phyloP scores from a whole-genome alignment of 192 early-diverging fungal species.

The Kappamyces sp. region DNA sequence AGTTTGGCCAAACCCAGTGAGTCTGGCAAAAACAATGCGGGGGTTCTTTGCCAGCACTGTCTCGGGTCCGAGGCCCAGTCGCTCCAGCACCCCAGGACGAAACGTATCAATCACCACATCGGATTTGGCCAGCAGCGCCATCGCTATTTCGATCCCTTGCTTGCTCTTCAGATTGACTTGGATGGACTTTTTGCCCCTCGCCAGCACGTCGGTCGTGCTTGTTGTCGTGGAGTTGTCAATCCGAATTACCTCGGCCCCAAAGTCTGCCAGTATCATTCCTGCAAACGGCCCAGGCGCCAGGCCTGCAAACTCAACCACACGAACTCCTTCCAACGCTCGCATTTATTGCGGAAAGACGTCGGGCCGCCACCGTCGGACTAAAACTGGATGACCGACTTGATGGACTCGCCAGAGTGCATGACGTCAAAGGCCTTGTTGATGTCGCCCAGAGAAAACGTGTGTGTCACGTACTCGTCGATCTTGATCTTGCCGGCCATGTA shows the following conservation, averaged over 20 bases:
- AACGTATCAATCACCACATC: constrained; percentile 66
- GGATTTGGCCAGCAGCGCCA: constrained; percentile 34
- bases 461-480: constrained; percentile 86
- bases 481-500: constrained; percentile 80
- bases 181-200: constrained; percentile 58
- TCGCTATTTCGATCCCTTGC: constrained; percentile 36
- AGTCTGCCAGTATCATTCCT: constrained; percentile 61
- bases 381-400: constrained; percentile 31
- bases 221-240: constrained; percentile 40
- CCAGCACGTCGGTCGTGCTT: constrained; percentile 1
- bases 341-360: background rate
- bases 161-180: constrained; percentile 53
- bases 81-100: constrained; percentile 65
- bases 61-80: constrained; percentile 56
- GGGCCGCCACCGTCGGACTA: no score
- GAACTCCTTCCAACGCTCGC: no score
- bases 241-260: constrained; percentile 62
- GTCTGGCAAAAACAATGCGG: constrained; percentile 49
- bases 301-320: constrained; percentile 62
- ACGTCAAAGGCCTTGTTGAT: constrained; percentile 91
- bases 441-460: constrained; percentile 70
- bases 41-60: constrained; percentile 49
- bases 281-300: constrained; percentile 64
- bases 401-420: constrained; percentile 68
- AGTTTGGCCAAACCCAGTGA: constrained; percentile 65